A percentile compares a stretch with the other conserved stretches of the same genome.
phyloP scores from a whole-genome alignment of 345 rosid species.

The Capsella bursapastoris region DNA sequence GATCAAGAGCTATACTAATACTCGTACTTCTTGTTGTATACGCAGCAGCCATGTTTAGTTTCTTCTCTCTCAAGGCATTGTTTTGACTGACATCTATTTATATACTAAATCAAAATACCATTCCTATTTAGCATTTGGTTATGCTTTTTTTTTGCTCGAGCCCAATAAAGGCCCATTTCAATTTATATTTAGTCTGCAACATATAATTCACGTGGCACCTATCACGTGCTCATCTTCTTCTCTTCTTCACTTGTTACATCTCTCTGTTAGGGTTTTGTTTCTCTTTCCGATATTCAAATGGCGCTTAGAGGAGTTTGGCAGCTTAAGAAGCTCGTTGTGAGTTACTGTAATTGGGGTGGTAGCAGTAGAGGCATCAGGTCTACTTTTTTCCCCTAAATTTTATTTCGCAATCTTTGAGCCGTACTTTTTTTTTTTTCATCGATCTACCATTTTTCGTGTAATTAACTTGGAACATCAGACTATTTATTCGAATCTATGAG shows the following conservation, averaged over 20 bases:
- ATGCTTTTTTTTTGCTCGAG: neutral
- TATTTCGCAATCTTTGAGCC: neutral
- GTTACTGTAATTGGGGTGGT: conserved; percentile 93
- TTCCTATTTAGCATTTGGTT: neutral
- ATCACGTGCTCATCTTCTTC: conserved; percentile 36
- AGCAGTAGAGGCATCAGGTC: conserved; percentile 92
- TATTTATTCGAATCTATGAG: neutral
- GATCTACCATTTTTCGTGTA: neutral
- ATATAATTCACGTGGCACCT: conserved; percentile 27
- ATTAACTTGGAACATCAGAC: neutral
- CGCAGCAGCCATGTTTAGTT: no score
- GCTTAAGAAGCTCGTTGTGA: conserved; percentile 77
- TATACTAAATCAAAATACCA: no score
- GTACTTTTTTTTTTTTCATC: neutral
- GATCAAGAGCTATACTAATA: no score
- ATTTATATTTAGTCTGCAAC: neutral
- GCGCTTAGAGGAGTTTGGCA: conserved; percentile 90
- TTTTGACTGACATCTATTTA: no score
- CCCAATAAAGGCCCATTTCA: conserved; percentile 11
- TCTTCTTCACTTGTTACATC: neutral
- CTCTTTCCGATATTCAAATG: conserved; percentile 50
- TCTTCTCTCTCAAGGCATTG: no score
- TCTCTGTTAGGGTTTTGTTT: conserved; percentile 26
- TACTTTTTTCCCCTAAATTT: neutral
- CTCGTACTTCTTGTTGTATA: no score